Evolutionary conservation across 441 rosid genomes (phyloP).

Genomic region (Eruca vesicaria): DNA sequence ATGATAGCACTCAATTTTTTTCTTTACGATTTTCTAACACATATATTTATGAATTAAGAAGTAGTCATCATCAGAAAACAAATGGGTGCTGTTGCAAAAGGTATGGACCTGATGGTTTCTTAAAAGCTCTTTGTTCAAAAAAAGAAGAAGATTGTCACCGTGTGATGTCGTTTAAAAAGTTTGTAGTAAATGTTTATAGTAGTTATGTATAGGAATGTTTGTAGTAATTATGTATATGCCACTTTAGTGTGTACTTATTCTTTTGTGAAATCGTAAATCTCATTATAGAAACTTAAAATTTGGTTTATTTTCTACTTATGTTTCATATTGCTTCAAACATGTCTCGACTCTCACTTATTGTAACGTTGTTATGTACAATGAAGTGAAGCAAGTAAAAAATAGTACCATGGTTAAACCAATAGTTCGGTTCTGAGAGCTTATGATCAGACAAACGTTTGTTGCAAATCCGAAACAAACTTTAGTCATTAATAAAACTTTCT

Average conservation of each 20-base stretch:
- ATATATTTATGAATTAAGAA: too few species aligned
- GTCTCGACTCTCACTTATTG: neutral
- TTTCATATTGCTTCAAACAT: neutral
- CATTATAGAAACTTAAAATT: neutral
- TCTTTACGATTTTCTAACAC: too few species aligned
- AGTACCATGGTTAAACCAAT: neutral
- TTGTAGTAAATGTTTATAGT: too few species aligned
- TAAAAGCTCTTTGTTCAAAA: too few species aligned
- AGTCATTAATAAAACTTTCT: constrained; percentile 22
- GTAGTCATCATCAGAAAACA: too few species aligned
- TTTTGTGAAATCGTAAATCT: neutral
- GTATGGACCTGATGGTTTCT: too few species aligned
- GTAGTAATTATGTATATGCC: neutral
- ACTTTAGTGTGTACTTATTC: neutral
- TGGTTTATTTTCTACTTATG: neutral
- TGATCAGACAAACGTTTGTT: too few species aligned
- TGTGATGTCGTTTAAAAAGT: too few species aligned
- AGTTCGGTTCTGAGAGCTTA: neutral
- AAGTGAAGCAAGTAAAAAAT: neutral
- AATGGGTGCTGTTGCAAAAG: too few species aligned
- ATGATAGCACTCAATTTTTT: too few species aligned
- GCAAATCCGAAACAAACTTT: constrained; percentile 32
- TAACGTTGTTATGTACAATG: neutral
- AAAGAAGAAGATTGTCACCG: too few species aligned
- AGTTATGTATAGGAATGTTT: too few species aligned